Conservation (phyloP, 441 rosid genomes). For the Lepidium campestre region DNA sequence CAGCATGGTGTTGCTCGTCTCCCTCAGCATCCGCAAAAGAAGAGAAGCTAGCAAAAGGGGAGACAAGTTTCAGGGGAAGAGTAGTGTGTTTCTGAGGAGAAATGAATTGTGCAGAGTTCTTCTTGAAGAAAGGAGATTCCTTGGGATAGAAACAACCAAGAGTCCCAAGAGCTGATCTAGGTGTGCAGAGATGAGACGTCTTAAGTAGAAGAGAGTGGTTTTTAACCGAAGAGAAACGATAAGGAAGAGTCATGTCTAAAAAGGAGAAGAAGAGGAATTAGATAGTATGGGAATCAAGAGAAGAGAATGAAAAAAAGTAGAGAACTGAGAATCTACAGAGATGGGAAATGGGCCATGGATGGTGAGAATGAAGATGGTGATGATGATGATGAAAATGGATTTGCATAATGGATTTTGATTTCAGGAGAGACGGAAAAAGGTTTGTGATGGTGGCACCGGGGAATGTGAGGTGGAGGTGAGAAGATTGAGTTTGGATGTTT, state of each 20-base stretch:
- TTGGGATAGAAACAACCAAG: constrained; percentile 23
- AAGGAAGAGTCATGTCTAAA: constrained; percentile 60
- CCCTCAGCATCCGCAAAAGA: constrained; percentile 68
- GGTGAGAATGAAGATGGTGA: constrained; percentile 26
- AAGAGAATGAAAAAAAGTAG: constrained; percentile 3
- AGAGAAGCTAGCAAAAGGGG: constrained; percentile 64
- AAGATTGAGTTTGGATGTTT: constrained; percentile 30
- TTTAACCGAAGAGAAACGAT: constrained; percentile 54
- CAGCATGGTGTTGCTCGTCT: constrained; percentile 33
- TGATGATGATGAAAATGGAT: constrained; percentile 43
- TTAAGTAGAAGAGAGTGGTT: constrained; percentile 40
- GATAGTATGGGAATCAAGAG: constrained; percentile 16
- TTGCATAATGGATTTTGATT: constrained; percentile 38
- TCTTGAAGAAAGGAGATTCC: constrained; percentile 32
- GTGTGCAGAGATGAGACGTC: constrained; percentile 36
- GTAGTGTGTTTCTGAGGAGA: constrained; percentile 28
- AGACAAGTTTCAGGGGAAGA: constrained; percentile 30
- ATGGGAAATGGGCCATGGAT: constrained; percentile 25
- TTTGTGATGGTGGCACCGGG: constrained; percentile 23
- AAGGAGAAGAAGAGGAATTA: constrained; percentile 16
- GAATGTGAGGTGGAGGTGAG: constrained; percentile 29
- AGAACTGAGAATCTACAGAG: constrained; percentile 29
- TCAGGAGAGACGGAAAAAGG: constrained; percentile 16
- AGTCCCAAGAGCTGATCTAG: constrained; percentile 32
- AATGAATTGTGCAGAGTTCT: constrained; percentile 21